Base-by-base conservation (phyloP, 306 rosid species). In the Spatholobus suberectus region DNA sequence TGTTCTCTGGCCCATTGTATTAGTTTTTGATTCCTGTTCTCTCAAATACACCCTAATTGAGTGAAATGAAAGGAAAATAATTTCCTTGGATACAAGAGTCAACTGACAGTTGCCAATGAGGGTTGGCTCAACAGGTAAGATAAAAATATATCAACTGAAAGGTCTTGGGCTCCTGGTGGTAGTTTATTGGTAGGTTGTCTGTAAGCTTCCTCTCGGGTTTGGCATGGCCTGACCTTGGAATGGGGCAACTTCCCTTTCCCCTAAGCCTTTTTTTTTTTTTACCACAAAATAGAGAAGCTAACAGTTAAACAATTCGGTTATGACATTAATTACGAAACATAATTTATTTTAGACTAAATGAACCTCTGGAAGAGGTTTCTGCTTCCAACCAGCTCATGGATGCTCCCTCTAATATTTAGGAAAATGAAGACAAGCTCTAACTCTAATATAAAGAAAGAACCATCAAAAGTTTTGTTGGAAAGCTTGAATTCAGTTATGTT, bases 351-450 rank as follows among this genome's bases (percentile, higher is more conserved):
- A 68, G 80, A 81, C 41, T 46, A 63, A 73, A 81, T 70, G 52
- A n/a, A 34, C 65, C 54, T 32, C 73, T 73, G 40, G 46, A 40
- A 81, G 52, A 81, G 66, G 54, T 61, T 81, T 81, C 80, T 49
- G 80, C 41, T 35, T 72, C 79, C 37, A 73, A 43, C 15, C 15
- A 74, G 68, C 17, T 26, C 57, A 40, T 12, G 76, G 37, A 51
- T 51, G 69, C 59, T 65, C 54, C 75, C 47, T 51, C 74, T 63
- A 32, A 63, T 51, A 73, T 65, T 40, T 54, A 58, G 32, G 63
- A 62, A 49, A n/a, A 59, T 40, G 23, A 27, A 44, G 49, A 52
- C 49, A 44, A 55, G 77, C 1, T 32, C 20, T 44, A 82, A 76
- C 1, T 32, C 20, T 44, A 82, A 27, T 69, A 29, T 43, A 62